Base-by-base conservation (phyloP, 352 stramenopile species). In the Sclerospora graminicola region DNA sequence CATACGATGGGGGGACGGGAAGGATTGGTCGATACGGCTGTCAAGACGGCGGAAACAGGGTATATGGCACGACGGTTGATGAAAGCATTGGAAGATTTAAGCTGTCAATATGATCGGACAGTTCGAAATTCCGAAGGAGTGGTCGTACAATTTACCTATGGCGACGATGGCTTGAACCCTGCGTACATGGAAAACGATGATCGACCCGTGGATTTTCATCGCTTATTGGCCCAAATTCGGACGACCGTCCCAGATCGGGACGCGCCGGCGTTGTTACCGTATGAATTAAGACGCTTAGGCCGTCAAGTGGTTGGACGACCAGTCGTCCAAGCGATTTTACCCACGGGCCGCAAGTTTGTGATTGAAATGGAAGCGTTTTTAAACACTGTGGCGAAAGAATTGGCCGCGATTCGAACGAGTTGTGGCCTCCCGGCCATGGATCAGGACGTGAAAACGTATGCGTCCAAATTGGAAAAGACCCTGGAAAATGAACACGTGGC, bases 1-100 rank as follows among this genome's bases (percentile, higher is more conserved):
- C 97, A 99, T 67, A 99, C 95, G 0, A 99, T 99, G 96, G 96
- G 95, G 42, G 96, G 96, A 19, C 81, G 96, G 64, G 96, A 99
- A 89, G 96, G 96, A 55, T 69, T 99, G n/a, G 96, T 99, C 23
- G 96, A 99, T 80, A 99, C 96, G 8, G 97, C 97, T 15, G 96
- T 99, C 1, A 99, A 99, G 72, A 99, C 97, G 6, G 96, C 96
- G 9, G 95, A 99, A 67, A 99, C 97, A 8, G 97, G 97, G 1
- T 99, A 99, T 64, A 99, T 99, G 96, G 93, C 95, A 24, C 87
- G 97, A 63, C 82, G 96, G 51, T 65, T 99, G 5, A 98, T 99
- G 94, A 94, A 98, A 73, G 96, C 96, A 1, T 59, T 99, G 5
- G 96, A 99, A 56, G 96, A 99, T 71, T 63, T 99, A 40, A 95